Evolutionary conservation across 805 yeast species (phyloP), one percentile per base, ranked within the genome.

Genomic region (Ogataea philodendri): DNA sequence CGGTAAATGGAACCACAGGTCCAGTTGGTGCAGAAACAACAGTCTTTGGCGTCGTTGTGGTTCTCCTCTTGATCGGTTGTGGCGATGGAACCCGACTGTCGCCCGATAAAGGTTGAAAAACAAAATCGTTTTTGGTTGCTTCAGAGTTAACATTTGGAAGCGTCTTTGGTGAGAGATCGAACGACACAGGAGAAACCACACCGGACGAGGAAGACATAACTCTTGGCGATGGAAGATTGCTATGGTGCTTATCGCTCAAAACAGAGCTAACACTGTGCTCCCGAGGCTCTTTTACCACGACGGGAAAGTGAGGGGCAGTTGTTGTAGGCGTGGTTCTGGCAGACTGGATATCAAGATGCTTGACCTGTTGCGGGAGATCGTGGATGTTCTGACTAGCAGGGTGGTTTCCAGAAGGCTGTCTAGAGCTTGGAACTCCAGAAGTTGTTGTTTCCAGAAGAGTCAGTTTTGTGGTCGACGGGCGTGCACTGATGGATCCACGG

Each of bases 1-100:
- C 79, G 19, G 81, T 81, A 49, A 84, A 84, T 16, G 90, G 90
- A 1, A 80, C 80, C 11, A 80, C 78, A 1, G 85, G 83, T 2
- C 81, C 76, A 30, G 70, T 65, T 9, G 77, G 78, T 15, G 76
- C 61, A 13, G 76, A 71, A 26, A 78, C 77, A 3, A 76, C 62
- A 9, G 81, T 67, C 55, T 81, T 74, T 10, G 63, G 40, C 15
- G 55, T 48, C 13, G 69, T 62, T 42, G 60, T 65, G 19, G 38
- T 41, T 45, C 54, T 39, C 45, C 55, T 40, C 57, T 52, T 39
- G 45, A 52, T 23, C 38, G 40, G 35, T 13, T 34, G 36, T 11
- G 45, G 32, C 16, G 35, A 37, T 5, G 11, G 4, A 6, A 23
- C 18, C 4, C 26, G 17, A 13, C 7, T 21, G 4, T 36, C 39